phyloP scores from a whole-genome alignment of 192 early-diverging fungal genomes.

The Martensiomyces pterosporus region DNA sequence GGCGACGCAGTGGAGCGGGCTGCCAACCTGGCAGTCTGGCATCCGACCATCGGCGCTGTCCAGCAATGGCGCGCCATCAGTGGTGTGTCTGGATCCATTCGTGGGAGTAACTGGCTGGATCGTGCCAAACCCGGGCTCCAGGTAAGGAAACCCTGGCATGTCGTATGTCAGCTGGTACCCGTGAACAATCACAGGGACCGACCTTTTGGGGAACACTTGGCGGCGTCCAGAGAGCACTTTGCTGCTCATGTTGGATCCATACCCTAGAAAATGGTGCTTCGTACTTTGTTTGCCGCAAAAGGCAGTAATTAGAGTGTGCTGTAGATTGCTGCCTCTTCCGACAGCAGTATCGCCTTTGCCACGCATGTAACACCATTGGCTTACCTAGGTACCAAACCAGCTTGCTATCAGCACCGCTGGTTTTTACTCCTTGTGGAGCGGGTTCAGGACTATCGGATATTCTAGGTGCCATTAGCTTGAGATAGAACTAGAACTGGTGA shows the following conservation, averaged over 20 bases:
- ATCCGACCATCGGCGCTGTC: no score
- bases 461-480: no score
- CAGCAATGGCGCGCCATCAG: no score
- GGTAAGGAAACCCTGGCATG: constrained; percentile 42
- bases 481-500: no score
- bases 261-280: no score
- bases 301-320: no score
- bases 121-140: constrained; percentile 46
- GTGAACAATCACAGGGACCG: constrained; percentile 28
- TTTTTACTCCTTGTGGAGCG: no score
- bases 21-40: constrained; percentile 16
- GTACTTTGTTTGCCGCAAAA: no score
- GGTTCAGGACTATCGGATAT: no score
- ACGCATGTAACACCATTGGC: not conserved
- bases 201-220: constrained; percentile 34
- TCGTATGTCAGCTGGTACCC: constrained; percentile 48
- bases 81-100: not conserved
- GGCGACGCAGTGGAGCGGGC: constrained; percentile 39
- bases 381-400: constrained; percentile 39
- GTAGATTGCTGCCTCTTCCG: no score
- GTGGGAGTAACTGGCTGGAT: constrained; percentile 14
- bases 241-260: constrained; percentile 47
- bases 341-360: no score
- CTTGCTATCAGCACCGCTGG: no score
- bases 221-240: constrained; percentile 46